Percentiles rank a stretch among this genome's conserved stretches.
Evolutionary conservation across 805 yeast species (phyloP).

Genomic region (Ogataea zsoltii): DNA sequence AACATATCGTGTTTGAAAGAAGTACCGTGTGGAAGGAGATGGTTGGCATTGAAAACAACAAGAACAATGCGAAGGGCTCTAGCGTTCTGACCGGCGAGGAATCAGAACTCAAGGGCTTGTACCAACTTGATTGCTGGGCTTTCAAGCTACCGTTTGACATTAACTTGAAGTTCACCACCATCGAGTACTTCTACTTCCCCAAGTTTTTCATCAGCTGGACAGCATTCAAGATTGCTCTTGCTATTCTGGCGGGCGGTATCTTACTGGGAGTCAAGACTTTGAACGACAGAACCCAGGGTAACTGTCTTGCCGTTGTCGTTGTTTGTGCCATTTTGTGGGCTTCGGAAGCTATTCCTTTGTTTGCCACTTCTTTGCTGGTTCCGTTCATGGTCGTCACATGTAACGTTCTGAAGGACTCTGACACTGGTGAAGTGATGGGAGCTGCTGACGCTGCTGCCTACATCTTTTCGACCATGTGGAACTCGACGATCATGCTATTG

Average conservation of each 20-base stretch:
- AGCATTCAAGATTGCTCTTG: conserved; percentile 48
- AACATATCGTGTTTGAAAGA: conserved; percentile 57
- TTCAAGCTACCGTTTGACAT: conserved; percentile 23
- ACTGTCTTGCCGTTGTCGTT: conserved; percentile 66
- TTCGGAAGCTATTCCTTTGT: conserved; percentile 50
- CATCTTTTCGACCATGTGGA: conserved; percentile 53
- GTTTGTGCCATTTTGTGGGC: conserved; percentile 56
- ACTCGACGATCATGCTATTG: conserved; percentile 50
- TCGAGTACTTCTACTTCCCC: conserved; percentile 44
- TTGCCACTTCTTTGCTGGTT: conserved; percentile 48
- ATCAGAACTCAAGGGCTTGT: conserved; percentile 31
- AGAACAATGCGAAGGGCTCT: conserved; percentile 31
- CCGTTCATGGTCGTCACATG: conserved; percentile 49
- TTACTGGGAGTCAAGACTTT: conserved; percentile 61
- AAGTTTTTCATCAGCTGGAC: conserved; percentile 47
- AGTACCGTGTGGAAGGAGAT: conserved; percentile 58
- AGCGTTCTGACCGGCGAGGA: conserved; percentile 39
- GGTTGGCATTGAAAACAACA: conserved; percentile 45
- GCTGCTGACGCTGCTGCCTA: conserved; percentile 44
- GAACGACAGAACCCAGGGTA: conserved; percentile 58
- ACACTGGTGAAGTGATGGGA: conserved; percentile 43
- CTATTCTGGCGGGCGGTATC: conserved; percentile 52
- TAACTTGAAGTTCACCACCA: conserved; percentile 18
- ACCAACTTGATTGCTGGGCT: conserved; percentile 32
- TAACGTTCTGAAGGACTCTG: conserved; percentile 49